Evolutionary conservation across 2,329 filamentous ascomycete species (phyloP), one percentile per base, ranked within the genome.

Genomic region (Chrysosphaeria jannelii): DNA sequence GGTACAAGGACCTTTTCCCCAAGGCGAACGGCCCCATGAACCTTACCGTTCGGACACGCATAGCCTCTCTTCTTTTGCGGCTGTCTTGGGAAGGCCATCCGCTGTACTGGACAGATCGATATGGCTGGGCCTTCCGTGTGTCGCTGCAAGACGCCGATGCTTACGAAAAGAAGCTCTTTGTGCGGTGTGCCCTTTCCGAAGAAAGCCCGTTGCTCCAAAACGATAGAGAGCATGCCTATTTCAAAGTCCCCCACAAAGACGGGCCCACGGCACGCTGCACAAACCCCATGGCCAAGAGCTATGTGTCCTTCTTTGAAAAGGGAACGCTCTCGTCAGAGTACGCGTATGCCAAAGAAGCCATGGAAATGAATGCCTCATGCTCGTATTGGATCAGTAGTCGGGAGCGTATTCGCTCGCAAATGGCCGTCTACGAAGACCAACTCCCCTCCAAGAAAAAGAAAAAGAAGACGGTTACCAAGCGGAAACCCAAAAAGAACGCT

Each of bases 351-450:
- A 93, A 88, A 38, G 78, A 90, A 40, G 85, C 88, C 0, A 49
- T 97, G 20, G 72, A 93, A 35, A 97, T 97, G 85, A 97, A 97
- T 35, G 78, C 85, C 0, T 90, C 78, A 0, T 97, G 88, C 40
- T 93, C 81, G 1, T 97, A 97, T 44, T 97, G 88, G 85, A 93
- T 97, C 35, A 90, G 76, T 36, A 79, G 85, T 10, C 60, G 85
- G 30, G 76, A 90, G 37, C 57, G 85, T 23, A 97, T 97, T 43
- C 81, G 51, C 54, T 72, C 68, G n/a, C 85, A 97, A 38, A 74
- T 93, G 55, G 79, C 89, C 2, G 71, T 97, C 1, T 91, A 89
- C 39, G 55, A 21, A 4, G 19, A 25, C 9, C 23, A 25, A 23
- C 20, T 23, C 13, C 17, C 23, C 9, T 6, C 14, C 4, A 17